phyloP scores from a whole-genome alignment of 2,329 filamentous ascomycete genomes.

The Tolypocladium amazonense region DNA sequence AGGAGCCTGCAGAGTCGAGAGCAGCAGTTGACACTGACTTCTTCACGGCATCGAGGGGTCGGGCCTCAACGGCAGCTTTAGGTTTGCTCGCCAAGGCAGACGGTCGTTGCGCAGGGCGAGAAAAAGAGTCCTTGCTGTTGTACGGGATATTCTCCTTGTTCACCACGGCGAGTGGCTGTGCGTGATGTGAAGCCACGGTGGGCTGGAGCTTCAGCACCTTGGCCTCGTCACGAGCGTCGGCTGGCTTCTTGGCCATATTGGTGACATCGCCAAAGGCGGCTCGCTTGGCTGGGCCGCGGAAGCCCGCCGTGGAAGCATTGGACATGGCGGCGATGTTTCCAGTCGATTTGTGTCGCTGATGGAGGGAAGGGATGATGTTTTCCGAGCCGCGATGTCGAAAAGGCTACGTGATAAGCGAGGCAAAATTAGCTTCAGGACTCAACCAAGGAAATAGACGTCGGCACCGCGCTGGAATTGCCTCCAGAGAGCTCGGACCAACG shows the following conservation, averaged over 20 bases:
- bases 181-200: conserved; percentile 13
- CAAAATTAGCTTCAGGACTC: neutral
- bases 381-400: conserved; percentile 36
- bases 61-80: conserved; percentile 12
- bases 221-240: conserved; percentile 17
- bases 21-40: conserved; percentile 8
- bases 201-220: conserved; percentile 24
- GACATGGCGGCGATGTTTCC: conserved; percentile 36
- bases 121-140: conserved; percentile 22
- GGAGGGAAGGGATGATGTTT: conserved; percentile 46
- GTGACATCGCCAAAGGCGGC: conserved; percentile 75
- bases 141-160: conserved; percentile 34
- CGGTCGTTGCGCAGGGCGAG: conserved; percentile 25
- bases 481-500: neutral
- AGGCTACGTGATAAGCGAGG: conserved; percentile 16
- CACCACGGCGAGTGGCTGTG: conserved; percentile 12
- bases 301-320: conserved; percentile 13
- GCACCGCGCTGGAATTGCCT: neutral
- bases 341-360: conserved; percentile 76
- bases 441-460: neutral
- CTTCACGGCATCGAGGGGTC: conserved; percentile 13
- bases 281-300: conserved; percentile 51
- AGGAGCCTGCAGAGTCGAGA: conserved; percentile 6
- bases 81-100: conserved; percentile 10
- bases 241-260: conserved; percentile 43